A percentile compares a stretch with the other conserved stretches of the same genome.
These are phyloP conservation scores for Psilocybe sp. DNA, from an alignment of 768 basidiomycete species.

Conservation along the genomic window DNA sequence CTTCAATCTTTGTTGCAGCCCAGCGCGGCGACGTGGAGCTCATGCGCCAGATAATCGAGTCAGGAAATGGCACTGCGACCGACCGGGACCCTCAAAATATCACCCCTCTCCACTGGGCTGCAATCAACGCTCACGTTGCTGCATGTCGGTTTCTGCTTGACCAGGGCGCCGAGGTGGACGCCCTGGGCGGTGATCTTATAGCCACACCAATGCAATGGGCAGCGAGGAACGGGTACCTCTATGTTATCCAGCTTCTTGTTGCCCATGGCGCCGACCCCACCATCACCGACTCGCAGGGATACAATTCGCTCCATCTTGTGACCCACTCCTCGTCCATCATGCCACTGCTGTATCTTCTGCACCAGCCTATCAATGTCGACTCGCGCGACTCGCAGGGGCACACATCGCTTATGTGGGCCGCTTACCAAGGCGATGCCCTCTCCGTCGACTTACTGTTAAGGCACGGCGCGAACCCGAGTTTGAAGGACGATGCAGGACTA, in stretches of 20 bases:
- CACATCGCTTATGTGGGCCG: slow-evolving; percentile 97
- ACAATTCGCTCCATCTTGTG: slow-evolving; percentile 93
- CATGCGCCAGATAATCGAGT: slow-evolving; percentile 66
- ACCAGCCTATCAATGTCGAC: slow-evolving; percentile 92
- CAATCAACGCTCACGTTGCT: slow-evolving; percentile 92
- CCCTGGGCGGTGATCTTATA: slow-evolving; percentile 87
- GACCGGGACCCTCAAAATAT: slow-evolving; percentile 90
- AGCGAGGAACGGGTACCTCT: slow-evolving; percentile 93
- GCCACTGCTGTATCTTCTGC: slow-evolving; percentile 88
- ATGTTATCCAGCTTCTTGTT: slow-evolving; percentile 90
- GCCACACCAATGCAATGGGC: slow-evolving; percentile 99
- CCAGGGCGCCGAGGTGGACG: slow-evolving; percentile 93
- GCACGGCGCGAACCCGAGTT: slow-evolving; percentile 78
- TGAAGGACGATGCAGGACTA: slow-evolving; percentile 79
- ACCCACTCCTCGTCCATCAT: slow-evolving; percentile 94
- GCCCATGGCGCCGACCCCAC: slow-evolving; percentile 90
- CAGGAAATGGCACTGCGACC: slow-evolving; percentile 65
- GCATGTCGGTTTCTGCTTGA: slow-evolving; percentile 86
- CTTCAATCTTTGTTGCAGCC: slow-evolving; percentile 78
- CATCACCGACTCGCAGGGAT: slow-evolving; percentile 89
- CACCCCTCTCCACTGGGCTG: slow-evolving; percentile 96
- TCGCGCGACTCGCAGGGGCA: slow-evolving; percentile 90
- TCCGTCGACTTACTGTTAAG: slow-evolving; percentile 88
- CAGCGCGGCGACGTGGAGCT: slow-evolving; percentile 79
- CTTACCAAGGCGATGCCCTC: slow-evolving; percentile 96